Conservation (phyloP, 2,329 filamentous ascomycete genomes). For the Phyllosticta citrichinensis region DNA sequence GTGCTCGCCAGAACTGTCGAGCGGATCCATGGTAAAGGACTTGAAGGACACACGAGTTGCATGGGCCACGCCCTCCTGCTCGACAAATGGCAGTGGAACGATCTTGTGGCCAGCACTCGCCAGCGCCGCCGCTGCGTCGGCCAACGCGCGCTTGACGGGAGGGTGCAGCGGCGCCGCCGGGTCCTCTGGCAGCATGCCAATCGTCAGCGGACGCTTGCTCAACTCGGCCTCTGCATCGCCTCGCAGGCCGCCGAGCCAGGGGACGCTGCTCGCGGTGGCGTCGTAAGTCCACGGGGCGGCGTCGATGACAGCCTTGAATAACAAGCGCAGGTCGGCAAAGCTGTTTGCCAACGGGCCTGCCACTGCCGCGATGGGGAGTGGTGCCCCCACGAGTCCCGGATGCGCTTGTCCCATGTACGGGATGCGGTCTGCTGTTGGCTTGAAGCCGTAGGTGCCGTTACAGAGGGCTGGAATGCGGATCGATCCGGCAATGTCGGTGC, state of each 20-base stretch:
- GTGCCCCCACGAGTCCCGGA: slow-evolving; percentile 34
- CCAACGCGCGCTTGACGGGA: slow-evolving; percentile 28
- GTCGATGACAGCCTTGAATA: slow-evolving; percentile 43
- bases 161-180: slow-evolving; percentile 3
- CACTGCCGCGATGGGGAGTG: slow-evolving; percentile 30
- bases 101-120: slow-evolving; percentile 37
- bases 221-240: background rate
- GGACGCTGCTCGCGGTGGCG: slow-evolving; percentile 29
- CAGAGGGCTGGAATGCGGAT: slow-evolving; percentile 10
- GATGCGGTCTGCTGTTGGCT: slow-evolving; percentile 30
- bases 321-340: slow-evolving; percentile 43
- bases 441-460: slow-evolving; percentile 10
- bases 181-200: slow-evolving; percentile 4
- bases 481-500: slow-evolving; percentile 12
- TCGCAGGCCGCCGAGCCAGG: slow-evolving; percentile 31
- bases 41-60: background rate
- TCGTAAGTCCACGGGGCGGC: slow-evolving; percentile 44
- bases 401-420: slow-evolving; percentile 30
- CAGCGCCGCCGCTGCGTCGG: slow-evolving; percentile 31
- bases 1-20: background rate
- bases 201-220: slow-evolving; percentile 7
- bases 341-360: slow-evolving; percentile 44
- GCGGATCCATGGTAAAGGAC: slow-evolving; percentile 3
- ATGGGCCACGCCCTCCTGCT: background rate
- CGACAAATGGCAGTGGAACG: slow-evolving; percentile 11